These are phyloP conservation scores for Eucalyptus microcorys DNA, from an alignment of 345 rosid genomes.

Conservation along the genomic window DNA sequence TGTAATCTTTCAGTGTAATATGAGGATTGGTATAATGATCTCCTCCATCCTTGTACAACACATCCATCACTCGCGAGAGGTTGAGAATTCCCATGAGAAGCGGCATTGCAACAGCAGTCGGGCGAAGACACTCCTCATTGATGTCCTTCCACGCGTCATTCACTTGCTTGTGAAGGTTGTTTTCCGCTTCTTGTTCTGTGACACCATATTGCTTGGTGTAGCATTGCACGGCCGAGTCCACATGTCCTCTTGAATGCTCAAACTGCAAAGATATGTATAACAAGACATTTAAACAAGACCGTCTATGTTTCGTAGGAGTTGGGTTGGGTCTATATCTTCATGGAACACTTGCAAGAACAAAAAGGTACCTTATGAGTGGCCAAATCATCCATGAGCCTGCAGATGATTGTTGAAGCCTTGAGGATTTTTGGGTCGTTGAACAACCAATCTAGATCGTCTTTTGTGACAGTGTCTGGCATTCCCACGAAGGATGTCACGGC, in stretches of 20 bases:
- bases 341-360: neutral
- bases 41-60: neutral
- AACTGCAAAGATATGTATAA: no score
- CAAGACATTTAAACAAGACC: neutral
- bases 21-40: neutral
- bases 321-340: neutral
- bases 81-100: conserved; percentile 4
- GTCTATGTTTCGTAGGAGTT: neutral
- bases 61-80: conserved; percentile 6
- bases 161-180: neutral
- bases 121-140: conserved; percentile 8
- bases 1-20: neutral
- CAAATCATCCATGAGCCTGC: conserved; percentile 11
- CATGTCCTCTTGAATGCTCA: conserved; percentile 1
- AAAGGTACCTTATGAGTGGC: neutral
- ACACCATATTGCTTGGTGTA: conserved; percentile 7
- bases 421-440: neutral
- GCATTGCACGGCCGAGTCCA: conserved; percentile 12
- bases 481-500: neutral
- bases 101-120: neutral
- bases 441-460: conserved; percentile 4
- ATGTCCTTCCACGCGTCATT: conserved; percentile 18
- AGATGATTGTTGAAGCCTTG: neutral
- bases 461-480: neutral
- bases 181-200: neutral